Conservation (phyloP, 345 rosid genomes). For the Geranium brycei region DNA sequence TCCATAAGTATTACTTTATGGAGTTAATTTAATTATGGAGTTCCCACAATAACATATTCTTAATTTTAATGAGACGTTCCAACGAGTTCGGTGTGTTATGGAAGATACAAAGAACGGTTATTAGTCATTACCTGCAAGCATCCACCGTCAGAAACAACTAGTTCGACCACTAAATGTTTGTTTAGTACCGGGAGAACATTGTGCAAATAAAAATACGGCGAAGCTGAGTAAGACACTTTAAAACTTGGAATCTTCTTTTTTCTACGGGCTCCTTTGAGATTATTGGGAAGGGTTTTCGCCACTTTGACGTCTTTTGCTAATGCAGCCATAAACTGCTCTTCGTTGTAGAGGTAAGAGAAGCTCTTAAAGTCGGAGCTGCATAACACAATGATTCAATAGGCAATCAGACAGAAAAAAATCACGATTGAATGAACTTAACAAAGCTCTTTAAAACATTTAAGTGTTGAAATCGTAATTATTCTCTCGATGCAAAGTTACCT, state of each 20-base stretch:
- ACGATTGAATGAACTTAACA: background rate
- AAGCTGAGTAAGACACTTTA: conserved; percentile 59
- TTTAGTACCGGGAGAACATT: conserved; percentile 70
- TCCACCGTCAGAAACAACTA: conserved; percentile 81
- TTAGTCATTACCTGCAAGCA: conserved; percentile 63
- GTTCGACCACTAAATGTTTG: conserved; percentile 83
- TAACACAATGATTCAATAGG: conserved; percentile 6
- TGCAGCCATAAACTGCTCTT: conserved; percentile 76
- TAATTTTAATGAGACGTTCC: no score
- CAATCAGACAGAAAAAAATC: background rate
- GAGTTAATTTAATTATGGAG: no score
- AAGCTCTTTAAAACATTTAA: background rate
- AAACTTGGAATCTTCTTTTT: conserved; percentile 81
- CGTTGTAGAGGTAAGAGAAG: conserved; percentile 83
- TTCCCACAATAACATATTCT: no score
- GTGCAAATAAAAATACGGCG: conserved; percentile 77
- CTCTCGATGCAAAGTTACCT: conserved; percentile 27
- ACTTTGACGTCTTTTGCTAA: conserved; percentile 56
- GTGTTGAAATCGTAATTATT: background rate
- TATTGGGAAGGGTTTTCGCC: conserved; percentile 83
- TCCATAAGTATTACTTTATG: background rate
- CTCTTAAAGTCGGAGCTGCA: conserved; percentile 93
- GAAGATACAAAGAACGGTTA: background rate
- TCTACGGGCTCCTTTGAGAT: conserved; percentile 79
- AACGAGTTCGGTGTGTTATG: background rate